Evolutionary conservation across 345 rosid genomes (phyloP), one percentile per base, ranked within the genome.

Genomic region (Eucalyptus pauciflora): DNA sequence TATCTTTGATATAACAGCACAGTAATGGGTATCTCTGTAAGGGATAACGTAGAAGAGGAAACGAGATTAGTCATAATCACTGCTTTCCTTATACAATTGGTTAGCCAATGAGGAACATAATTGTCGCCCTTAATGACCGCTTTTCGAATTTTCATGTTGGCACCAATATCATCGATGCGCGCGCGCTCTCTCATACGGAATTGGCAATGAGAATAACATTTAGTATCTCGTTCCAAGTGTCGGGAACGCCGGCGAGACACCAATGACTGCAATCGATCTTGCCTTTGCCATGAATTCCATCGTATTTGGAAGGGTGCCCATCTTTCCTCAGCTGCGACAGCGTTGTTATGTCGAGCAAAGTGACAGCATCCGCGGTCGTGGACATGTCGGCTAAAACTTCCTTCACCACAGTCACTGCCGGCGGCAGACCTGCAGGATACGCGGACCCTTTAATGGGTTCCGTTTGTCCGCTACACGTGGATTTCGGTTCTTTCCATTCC

Each of bases 261-360:
- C 95, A 93, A 86, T 94, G 95, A 50, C 92, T 90, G 50, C 95
- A 94, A 64, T 94, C 95, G 25, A 87, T 93, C 50, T 92, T 93
- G 43, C 69, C 81, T 15, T 79, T 37, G 13, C 88, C 90, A 10
- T 16, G 50, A 11, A 29, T 22, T 43, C 93, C 15, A 2, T 45
- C 92, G 64, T 93, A 91, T 3, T n/a, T 15, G 16, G 95, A 91
- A 6, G 93, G 95, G 46, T 94, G 95, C 1, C 94, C 94, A 60
- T 94, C 95, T 86, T 91, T 93, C 88, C 95, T 88, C 50, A 94
- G 86, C 86, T 93, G 93, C 3, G 94, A 94, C 20, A 93, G 58
- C 20, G 60, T 87, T 29, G 95, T 94, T 88, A 93, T 88, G 45
- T 94, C 92, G 24, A 94, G 91, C 64, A 94, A 89, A 9, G 90